Evolutionary conservation across 495 filamentous ascomycete genomes (phyloP), one percentile per base, ranked within the genome.

Genomic region (Trypethelium eluteriae): DNA sequence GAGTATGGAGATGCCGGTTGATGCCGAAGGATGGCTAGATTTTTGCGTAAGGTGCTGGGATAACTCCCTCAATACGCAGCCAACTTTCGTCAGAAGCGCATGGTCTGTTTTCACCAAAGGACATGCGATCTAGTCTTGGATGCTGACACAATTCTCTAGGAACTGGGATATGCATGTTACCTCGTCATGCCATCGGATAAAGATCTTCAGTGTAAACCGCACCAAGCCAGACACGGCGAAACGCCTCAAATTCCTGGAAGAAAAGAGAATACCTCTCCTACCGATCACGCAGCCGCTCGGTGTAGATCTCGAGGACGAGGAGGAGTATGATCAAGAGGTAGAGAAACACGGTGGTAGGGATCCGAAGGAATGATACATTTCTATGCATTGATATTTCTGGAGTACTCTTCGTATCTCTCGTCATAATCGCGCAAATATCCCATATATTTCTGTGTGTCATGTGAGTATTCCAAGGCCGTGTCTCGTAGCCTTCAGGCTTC

Each of bases 121-220:
- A 7, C 53, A 39, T 38, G 18, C 16, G 38, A 38, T 10, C 11
- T 14, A 34, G 12, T 25, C 46, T 47, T 34, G 25, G 32, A 25
- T 25, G 67, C 39, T 41, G n/a, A 62, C 14, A 39, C 50, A 1
- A 16, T 11, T 18, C 3, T 34, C 6, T 36, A 71, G 79, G 80
- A 81, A 81, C 72, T 88, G 85, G 85, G 86, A 84, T 49, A 76
- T 88, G 14, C 86, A 88, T 74, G 86, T 89, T 36, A 88, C 86
- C 1, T 82, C 79, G n/a, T 85, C 82, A 3, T 84, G 82, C 38
- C 86, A 88, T 70, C 80, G 85, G 2, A 81, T 89, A 74, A 84
- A 77, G 64, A 70, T 88, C 11, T 89, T 87, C 72, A 87, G 84
- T 67, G 78, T 87, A 68, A 88, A 88, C 73, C 82, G 79, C 68